Conservation (phyloP, 2,329 filamentous ascomycete genomes). For the Nemania sp. region DNA sequence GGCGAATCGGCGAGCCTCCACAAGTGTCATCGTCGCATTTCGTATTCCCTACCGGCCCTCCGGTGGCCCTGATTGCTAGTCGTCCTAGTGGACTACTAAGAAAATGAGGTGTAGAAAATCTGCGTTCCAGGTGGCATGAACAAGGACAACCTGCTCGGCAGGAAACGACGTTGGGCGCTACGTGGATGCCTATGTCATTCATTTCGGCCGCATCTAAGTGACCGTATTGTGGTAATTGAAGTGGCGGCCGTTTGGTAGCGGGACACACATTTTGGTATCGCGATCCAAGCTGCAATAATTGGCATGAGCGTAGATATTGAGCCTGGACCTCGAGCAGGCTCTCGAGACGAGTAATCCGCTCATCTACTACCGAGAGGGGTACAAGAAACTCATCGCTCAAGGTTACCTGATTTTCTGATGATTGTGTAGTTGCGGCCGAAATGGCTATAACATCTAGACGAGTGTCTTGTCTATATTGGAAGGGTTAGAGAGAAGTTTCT, state of each 20-base stretch:
- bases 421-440: constrained; percentile 41
- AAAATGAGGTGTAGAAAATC: constrained; percentile 40
- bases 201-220: neutral
- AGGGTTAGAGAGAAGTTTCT: neutral
- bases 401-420: constrained; percentile 39
- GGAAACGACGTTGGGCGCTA: constrained; percentile 8
- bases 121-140: constrained; percentile 32
- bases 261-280: constrained; percentile 36
- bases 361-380: constrained; percentile 44
- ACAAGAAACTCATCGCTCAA: constrained; percentile 44
- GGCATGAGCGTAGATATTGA: constrained; percentile 41
- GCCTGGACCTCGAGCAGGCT: constrained; percentile 44
- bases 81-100: constrained; percentile 45
- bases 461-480: constrained; percentile 42
- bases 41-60: constrained; percentile 45
- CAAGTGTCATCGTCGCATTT: constrained; percentile 45
- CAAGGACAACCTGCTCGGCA: constrained; percentile 19
- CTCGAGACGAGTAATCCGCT: constrained; percentile 46
- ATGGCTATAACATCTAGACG: constrained; percentile 44
- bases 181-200: constrained; percentile 30
- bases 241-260: neutral
- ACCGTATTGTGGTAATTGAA: neutral
- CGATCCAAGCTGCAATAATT: constrained; percentile 44
- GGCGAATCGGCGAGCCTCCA: constrained; percentile 39
- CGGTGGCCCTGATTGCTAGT: constrained; percentile 48